These are phyloP conservation scores for Saxispiralis lemnorum DNA, from an alignment of 495 filamentous ascomycete species.

Conservation along the genomic window DNA sequence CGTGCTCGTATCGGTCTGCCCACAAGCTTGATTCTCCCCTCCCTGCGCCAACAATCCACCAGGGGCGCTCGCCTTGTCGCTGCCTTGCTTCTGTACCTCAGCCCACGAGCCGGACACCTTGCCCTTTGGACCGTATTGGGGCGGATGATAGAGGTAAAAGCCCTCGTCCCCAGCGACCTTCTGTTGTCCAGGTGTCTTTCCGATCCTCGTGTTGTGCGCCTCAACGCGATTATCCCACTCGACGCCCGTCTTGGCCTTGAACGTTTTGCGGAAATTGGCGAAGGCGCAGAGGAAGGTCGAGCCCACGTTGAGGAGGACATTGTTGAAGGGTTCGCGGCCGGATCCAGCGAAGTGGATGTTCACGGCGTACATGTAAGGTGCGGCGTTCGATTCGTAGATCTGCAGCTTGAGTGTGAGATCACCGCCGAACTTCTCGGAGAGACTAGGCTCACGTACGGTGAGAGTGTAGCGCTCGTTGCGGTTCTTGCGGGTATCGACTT, in stretches of 20 bases:
- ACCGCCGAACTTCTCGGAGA: not conserved
- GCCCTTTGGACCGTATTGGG: slow-evolving; percentile 6
- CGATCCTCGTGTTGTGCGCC: not conserved
- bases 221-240: slow-evolving; percentile 21
- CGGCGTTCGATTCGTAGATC: slow-evolving; percentile 35
- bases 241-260: slow-evolving; percentile 18
- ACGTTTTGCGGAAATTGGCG: slow-evolving; percentile 16
- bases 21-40: no score
- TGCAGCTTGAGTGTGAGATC: slow-evolving; percentile 15
- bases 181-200: no score
- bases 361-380: slow-evolving; percentile 30
- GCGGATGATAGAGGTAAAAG: slow-evolving; percentile 13
- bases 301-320: slow-evolving; percentile 15
- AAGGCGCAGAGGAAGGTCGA: slow-evolving; percentile 16
- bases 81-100: no score
- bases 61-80: no score
- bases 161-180: not conserved
- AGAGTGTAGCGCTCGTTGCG: slow-evolving; percentile 25
- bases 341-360: slow-evolving; percentile 16
- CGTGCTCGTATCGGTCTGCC: no score
- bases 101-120: not conserved
- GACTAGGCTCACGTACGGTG: slow-evolving; percentile 19
- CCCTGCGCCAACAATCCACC: no score
- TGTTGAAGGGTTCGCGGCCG: slow-evolving; percentile 7
- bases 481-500: slow-evolving; percentile 25